phyloP scores from a whole-genome alignment of 768 basidiomycete genomes.

The Mycena pura region DNA sequence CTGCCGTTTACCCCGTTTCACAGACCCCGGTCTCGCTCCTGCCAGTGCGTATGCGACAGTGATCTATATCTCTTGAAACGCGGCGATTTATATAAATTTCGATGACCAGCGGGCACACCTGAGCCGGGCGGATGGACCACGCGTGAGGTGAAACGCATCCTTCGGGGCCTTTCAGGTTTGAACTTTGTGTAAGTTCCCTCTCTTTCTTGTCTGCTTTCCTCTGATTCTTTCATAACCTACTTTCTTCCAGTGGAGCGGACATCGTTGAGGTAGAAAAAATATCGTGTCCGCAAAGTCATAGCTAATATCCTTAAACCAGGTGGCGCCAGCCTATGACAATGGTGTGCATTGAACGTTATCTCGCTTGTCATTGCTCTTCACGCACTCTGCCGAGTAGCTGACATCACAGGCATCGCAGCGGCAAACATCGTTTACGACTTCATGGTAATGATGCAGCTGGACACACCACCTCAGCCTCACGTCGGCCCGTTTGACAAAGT shows the following conservation, averaged over 20 bases:
- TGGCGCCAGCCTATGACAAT: conserved; percentile 61
- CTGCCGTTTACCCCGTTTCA: not conserved
- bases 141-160: conserved; percentile 66
- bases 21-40: conserved; percentile 68
- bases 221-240: not conserved
- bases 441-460: conserved; percentile 44
- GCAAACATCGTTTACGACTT: conserved; percentile 55
- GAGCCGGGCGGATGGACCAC: conserved; percentile 56
- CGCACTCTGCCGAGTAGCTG: conserved; percentile 17
- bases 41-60: conserved; percentile 48
- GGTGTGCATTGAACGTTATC: too few relatives aligned
- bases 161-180: conserved; percentile 64
- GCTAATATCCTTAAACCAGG: conserved; percentile 27
- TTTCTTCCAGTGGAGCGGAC: conserved; percentile 49
- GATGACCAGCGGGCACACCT: conserved; percentile 27
- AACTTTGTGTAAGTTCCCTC: conserved; percentile 61
- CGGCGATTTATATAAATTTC: not conserved
- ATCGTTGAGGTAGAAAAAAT: conserved; percentile 46
- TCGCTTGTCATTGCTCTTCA: not conserved
- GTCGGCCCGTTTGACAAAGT: conserved; percentile 6
- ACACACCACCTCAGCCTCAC: conserved; percentile 29
- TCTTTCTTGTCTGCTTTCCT: not conserved
- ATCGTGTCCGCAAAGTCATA: not conserved
- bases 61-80: not conserved
- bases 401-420: conserved; percentile 49